These are phyloP conservation scores for Venturia aucupariae DNA, from an alignment of 2,329 filamentous ascomycete genomes.

Conservation along the genomic window DNA sequence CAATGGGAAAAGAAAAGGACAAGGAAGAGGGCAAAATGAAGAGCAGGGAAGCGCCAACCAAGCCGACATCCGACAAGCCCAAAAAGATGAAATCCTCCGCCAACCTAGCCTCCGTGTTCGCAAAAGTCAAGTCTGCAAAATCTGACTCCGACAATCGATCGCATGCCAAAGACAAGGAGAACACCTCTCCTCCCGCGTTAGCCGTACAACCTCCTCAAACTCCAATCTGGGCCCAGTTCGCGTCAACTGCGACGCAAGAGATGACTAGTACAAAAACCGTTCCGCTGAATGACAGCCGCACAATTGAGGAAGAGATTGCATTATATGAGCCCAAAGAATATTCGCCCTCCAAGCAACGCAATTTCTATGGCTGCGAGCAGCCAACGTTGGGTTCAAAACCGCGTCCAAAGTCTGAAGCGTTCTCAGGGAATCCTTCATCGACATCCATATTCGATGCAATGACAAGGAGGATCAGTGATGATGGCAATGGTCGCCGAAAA, in stretches of 20 bases:
- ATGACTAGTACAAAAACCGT: conserved; percentile 27
- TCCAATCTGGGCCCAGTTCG: conserved; percentile 76
- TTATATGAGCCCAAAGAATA: conserved; percentile 52
- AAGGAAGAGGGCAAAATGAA: conserved; percentile 28
- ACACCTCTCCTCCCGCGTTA: conserved; percentile 53
- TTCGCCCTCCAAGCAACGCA: conserved; percentile 52
- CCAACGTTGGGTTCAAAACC: conserved; percentile 22
- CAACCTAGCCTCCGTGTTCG: conserved; percentile 69
- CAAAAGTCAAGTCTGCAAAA: conserved; percentile 64
- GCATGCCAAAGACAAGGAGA: conserved; percentile 67
- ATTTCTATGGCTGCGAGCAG: conserved; percentile 47
- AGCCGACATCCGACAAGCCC: conserved; percentile 27
- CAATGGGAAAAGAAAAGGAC: conserved; percentile 41
- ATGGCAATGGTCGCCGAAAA: conserved; percentile 16
- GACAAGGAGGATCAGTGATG: conserved; percentile 28
- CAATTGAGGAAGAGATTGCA: conserved; percentile 45
- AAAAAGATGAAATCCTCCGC: conserved; percentile 76
- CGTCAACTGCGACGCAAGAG: conserved; percentile 26
- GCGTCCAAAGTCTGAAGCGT: conserved; percentile 45
- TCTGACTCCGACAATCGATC: conserved; percentile 45
- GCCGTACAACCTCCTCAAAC: conserved; percentile 40
- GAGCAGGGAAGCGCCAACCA: conserved; percentile 23
- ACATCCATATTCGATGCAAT: conserved; percentile 32
- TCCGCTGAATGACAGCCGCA: conserved; percentile 34
- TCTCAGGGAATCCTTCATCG: conserved; percentile 34